These are phyloP conservation scores for Adenanthera pavonina DNA, from an alignment of 306 rosid genomes.

Conservation along the genomic window DNA sequence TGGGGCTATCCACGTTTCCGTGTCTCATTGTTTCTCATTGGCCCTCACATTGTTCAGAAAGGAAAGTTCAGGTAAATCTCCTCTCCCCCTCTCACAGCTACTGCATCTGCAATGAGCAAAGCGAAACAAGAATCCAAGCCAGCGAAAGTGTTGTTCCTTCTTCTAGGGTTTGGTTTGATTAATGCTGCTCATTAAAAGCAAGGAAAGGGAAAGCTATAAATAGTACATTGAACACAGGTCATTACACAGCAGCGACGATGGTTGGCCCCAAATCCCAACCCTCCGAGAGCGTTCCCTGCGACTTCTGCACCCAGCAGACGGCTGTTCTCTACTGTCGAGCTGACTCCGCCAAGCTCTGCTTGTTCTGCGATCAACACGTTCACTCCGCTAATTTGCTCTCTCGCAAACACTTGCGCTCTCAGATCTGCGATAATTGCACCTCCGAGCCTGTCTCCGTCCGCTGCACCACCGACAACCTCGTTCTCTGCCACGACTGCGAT, in stretches of 20 bases:
- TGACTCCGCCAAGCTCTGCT: conserved; percentile 77
- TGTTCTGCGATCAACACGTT: conserved; percentile 75
- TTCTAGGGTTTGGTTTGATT: background rate
- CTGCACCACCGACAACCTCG: conserved; percentile 63
- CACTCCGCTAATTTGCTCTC: conserved; percentile 72
- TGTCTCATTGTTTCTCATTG: background rate
- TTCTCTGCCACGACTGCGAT: conserved; percentile 72
- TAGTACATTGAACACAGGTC: background rate
- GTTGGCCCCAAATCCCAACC: conserved; percentile 41
- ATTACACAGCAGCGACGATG: conserved; percentile 31
- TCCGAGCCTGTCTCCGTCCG: conserved; percentile 62
- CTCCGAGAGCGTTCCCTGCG: conserved; percentile 54
- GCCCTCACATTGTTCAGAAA: background rate
- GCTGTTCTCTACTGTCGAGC: conserved; percentile 74
- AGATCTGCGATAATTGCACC: conserved; percentile 72
- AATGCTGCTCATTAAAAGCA: background rate
- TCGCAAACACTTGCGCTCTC: conserved; percentile 64
- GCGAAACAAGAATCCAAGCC: background rate
- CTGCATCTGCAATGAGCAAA: background rate
- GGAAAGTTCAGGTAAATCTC: background rate
- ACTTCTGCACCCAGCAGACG: conserved; percentile 57
- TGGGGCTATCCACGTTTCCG: background rate
- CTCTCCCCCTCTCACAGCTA: background rate
- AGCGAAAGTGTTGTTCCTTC: background rate
- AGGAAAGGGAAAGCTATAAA: background rate